phyloP scores from a whole-genome alignment of 495 filamentous ascomycete genomes.

The Hypomontagnella monticulosa region DNA sequence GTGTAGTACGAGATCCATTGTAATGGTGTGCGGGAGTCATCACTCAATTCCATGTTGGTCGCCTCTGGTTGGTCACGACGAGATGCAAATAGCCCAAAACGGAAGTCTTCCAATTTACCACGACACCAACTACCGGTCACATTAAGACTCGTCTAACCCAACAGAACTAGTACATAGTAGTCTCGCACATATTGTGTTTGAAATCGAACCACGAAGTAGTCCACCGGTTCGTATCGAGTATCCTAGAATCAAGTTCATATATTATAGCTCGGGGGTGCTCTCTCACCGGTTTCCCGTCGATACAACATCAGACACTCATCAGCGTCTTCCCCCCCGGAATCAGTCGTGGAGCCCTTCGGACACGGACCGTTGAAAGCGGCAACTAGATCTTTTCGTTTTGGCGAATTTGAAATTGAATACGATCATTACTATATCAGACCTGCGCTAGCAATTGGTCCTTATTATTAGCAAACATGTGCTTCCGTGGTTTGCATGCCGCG shows the following conservation, averaged over 20 bases:
- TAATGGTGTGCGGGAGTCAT: constrained; percentile 30
- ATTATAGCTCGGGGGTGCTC: constrained; percentile 25
- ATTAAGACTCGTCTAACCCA: constrained; percentile 20
- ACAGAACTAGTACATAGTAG: neutral
- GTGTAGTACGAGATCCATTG: constrained; percentile 35
- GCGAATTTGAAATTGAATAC: constrained; percentile 10
- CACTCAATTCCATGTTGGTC: constrained; percentile 35
- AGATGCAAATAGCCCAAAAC: constrained; percentile 46
- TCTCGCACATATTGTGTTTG: constrained; percentile 16
- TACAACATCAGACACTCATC: constrained; percentile 35
- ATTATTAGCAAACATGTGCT: constrained; percentile 9
- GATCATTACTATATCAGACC: constrained; percentile 25
- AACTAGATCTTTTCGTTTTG: neutral
- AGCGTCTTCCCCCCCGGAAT: constrained; percentile 20
- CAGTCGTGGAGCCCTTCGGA: constrained; percentile 25
- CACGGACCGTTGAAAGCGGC: constrained; percentile 12
- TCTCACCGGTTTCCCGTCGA: constrained; percentile 35
- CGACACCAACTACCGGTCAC: constrained; percentile 39
- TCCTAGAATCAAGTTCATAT: constrained; percentile 32
- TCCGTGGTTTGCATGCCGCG: constrained; percentile 1
- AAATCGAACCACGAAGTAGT: constrained; percentile 30
- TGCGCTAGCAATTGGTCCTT: constrained; percentile 18
- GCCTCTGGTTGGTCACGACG: constrained; percentile 44
- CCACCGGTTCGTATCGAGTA: constrained; percentile 26
- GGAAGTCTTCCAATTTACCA: constrained; percentile 41